Evolutionary conservation across 129 eudicot genomes (phyloP).

Genomic region (carrot (Daucus carota)): DNA sequence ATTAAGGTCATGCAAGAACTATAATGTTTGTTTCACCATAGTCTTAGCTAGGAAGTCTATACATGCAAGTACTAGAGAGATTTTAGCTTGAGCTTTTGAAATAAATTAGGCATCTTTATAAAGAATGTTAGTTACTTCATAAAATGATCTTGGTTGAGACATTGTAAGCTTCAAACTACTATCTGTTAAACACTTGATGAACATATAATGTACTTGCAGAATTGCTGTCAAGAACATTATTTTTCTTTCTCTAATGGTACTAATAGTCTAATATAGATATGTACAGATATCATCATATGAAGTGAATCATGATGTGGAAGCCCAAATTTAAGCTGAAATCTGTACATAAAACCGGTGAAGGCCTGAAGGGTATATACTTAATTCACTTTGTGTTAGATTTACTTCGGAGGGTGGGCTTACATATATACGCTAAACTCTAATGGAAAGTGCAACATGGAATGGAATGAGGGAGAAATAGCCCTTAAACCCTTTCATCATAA

Average conservation of each 20-base stretch:
- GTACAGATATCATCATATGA: neutral
- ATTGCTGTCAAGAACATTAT: neutral
- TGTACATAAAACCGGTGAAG: neutral
- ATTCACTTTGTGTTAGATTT: neutral
- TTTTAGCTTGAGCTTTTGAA: neutral
- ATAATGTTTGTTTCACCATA: too few species aligned
- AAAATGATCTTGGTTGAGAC: neutral
- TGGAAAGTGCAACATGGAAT: too few species aligned
- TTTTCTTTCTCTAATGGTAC: neutral
- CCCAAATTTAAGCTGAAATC: neutral
- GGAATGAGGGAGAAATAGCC: too few species aligned
- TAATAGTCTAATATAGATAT: neutral
- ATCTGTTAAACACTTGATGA: neutral
- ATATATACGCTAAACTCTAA: too few species aligned
- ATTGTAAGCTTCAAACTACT: neutral
- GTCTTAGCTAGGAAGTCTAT: too few species aligned
- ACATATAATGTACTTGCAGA: neutral
- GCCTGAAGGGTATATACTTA: neutral
- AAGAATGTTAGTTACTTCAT: neutral
- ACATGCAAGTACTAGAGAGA: neutral
- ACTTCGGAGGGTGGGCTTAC: neutral
- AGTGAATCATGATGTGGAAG: neutral
- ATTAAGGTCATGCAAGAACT: too few species aligned
- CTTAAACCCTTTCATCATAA: neutral
- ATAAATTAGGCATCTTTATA: neutral